phyloP scores from a whole-genome alignment of 129 eudicot species.

The Pseudognaphalium luteoalbum region DNA sequence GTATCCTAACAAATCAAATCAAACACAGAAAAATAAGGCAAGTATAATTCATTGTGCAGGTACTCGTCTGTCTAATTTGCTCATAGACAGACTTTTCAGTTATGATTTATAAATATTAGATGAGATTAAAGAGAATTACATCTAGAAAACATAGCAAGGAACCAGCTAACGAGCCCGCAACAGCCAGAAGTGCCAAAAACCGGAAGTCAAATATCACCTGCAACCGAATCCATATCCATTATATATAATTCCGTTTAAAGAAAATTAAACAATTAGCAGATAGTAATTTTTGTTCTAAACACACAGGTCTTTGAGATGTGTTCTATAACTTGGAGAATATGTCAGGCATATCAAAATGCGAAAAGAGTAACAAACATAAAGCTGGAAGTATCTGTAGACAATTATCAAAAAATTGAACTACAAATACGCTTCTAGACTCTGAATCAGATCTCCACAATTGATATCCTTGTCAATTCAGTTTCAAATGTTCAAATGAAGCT shows the following conservation, averaged over 20 bases:
- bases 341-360: no score
- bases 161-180: constrained; percentile 93
- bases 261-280: neutral
- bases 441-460: neutral
- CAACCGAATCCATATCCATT: neutral
- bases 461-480: neutral
- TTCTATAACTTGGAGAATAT: neutral
- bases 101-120: neutral
- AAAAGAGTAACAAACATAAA: neutral
- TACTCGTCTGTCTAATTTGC: neutral
- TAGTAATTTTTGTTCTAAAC: no score
- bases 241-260: no score
- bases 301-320: neutral
- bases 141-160: constrained; percentile 89
- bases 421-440: neutral
- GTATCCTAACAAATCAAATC: neutral
- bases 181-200: constrained; percentile 88
- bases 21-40: neutral
- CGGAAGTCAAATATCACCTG: constrained; percentile 91
- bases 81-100: neutral
- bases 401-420: neutral
- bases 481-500: neutral
- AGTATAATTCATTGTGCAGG: neutral
- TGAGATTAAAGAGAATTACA: constrained; percentile 42
- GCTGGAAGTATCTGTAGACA: neutral